Conservation (phyloP, 768 basidiomycete species). For the Leccinum rimulosum region DNA sequence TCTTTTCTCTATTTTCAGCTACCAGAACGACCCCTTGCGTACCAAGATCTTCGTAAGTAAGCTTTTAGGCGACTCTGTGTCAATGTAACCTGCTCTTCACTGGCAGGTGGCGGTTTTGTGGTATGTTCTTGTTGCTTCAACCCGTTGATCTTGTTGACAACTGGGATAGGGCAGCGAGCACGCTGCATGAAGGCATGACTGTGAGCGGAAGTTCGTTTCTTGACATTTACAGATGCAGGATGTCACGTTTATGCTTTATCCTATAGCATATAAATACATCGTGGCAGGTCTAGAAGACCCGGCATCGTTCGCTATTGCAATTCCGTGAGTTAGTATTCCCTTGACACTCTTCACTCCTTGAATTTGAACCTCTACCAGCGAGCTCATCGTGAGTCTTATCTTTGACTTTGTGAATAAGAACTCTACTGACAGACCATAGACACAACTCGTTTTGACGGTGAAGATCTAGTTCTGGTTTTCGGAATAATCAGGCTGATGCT, state of each 20-base stretch:
- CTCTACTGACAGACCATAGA: neutral
- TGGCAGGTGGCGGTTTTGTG: slow-evolving; percentile 4
- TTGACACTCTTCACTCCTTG: neutral
- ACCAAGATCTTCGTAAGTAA: slow-evolving; percentile 7
- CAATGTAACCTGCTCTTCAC: neutral
- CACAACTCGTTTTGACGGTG: slow-evolving; percentile 4
- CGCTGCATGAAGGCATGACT: slow-evolving; percentile 4
- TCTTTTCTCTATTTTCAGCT: neutral
- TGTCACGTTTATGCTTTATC: neutral
- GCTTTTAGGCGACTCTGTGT: neutral
- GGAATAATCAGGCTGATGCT: neutral
- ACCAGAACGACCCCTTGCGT: slow-evolving; percentile 2
- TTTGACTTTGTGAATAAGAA: neutral
- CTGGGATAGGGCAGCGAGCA: slow-evolving; percentile 1
- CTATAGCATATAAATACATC: slow-evolving; percentile 5
- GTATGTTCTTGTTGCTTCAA: neutral
- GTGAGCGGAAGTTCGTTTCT: slow-evolving; percentile 7
- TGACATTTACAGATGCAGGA: neutral
- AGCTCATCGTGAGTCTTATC: slow-evolving; percentile 1
- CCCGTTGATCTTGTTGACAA: neutral
- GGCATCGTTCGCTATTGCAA: neutral
- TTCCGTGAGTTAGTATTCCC: neutral
- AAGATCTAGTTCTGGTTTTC: neutral
- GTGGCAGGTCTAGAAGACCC: neutral
- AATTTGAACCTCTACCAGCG: neutral